A percentile compares a stretch with the other conserved stretches of the same genome.
phyloP scores from a whole-genome alignment of 1,284 basidiomycete genomes.

The Bjerkandera adusta region DNA sequence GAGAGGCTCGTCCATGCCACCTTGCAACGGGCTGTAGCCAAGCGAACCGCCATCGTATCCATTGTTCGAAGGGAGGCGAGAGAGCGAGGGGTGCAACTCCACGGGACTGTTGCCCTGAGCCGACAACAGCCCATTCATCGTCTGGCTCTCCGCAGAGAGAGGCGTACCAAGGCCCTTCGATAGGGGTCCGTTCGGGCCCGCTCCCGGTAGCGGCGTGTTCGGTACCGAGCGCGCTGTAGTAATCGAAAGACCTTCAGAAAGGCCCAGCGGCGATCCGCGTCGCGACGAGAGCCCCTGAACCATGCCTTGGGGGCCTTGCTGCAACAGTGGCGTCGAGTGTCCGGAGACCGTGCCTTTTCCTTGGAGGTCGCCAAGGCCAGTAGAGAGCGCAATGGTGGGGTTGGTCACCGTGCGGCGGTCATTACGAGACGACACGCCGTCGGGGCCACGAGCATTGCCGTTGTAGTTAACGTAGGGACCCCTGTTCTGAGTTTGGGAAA shows the following conservation, averaged over 20 bases:
- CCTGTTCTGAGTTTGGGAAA: constrained; percentile 79
- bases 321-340: constrained; percentile 59
- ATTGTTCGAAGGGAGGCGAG: constrained; percentile 57
- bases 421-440: constrained; percentile 34
- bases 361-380: constrained; percentile 46
- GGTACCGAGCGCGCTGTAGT: constrained; percentile 69
- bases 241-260: constrained; percentile 56
- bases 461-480: constrained; percentile 67
- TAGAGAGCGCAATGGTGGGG: constrained; percentile 62
- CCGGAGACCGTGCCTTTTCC: constrained; percentile 52
- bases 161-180: constrained; percentile 68
- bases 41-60: constrained; percentile 54
- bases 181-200: constrained; percentile 39
- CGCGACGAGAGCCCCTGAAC: constrained; percentile 53
- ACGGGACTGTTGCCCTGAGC: constrained; percentile 50
- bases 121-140: constrained; percentile 56
- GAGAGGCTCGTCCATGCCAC: constrained; percentile 48
- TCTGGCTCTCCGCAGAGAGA: constrained; percentile 56
- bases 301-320: constrained; percentile 58
- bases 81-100: constrained; percentile 70
- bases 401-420: constrained; percentile 72
- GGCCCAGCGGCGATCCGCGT: constrained; percentile 65
- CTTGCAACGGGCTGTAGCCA: constrained; percentile 51
- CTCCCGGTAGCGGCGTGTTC: constrained; percentile 64
- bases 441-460: constrained; percentile 49